Evolutionary conservation across 345 rosid genomes (phyloP).

Genomic region (Heritiera littoralis): DNA sequence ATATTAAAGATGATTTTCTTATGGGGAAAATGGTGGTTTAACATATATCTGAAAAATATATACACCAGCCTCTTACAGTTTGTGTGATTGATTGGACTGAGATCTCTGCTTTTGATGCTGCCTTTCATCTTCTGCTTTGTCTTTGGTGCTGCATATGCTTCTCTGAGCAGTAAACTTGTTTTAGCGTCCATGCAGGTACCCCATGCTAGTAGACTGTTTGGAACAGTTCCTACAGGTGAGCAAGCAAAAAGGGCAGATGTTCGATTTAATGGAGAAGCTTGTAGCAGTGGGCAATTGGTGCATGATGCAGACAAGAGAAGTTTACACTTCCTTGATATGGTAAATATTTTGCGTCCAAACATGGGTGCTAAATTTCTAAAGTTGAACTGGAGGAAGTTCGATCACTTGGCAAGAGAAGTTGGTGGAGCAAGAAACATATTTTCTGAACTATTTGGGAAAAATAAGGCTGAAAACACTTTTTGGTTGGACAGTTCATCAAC

Average conservation of each 20-base stretch:
- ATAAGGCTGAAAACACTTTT: constrained; percentile 65
- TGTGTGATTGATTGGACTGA: not conserved
- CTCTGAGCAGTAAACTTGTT: constrained; percentile 65
- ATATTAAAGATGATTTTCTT: not conserved
- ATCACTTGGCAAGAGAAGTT: constrained; percentile 52
- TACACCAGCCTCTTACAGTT: not conserved
- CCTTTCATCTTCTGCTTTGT: constrained; percentile 12
- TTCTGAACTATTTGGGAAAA: constrained; percentile 55
- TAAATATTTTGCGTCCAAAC: constrained; percentile 33
- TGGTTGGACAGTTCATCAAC: constrained; percentile 96
- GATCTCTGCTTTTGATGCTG: not conserved
- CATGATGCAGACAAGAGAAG: constrained; percentile 32
- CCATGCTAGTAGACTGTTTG: constrained; percentile 40
- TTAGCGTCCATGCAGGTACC: constrained; percentile 81
- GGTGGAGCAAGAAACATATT: constrained; percentile 84
- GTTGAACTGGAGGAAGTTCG: constrained; percentile 81
- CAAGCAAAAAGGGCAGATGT: constrained; percentile 31
- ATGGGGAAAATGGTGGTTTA: constrained; percentile 1
- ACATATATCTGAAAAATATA: not conserved
- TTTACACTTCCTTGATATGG: constrained; percentile 37
- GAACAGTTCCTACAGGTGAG: constrained; percentile 44
- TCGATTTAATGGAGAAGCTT: constrained; percentile 33
- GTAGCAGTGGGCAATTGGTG: constrained; percentile 27
- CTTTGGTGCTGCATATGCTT: constrained; percentile 16
- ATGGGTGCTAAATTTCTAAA: constrained; percentile 44